Percentiles rank a stretch among this genome's conserved stretches.
These are phyloP conservation scores for Apocynum venetum DNA, from an alignment of 257 asterid genomes.

Conservation along the genomic window DNA sequence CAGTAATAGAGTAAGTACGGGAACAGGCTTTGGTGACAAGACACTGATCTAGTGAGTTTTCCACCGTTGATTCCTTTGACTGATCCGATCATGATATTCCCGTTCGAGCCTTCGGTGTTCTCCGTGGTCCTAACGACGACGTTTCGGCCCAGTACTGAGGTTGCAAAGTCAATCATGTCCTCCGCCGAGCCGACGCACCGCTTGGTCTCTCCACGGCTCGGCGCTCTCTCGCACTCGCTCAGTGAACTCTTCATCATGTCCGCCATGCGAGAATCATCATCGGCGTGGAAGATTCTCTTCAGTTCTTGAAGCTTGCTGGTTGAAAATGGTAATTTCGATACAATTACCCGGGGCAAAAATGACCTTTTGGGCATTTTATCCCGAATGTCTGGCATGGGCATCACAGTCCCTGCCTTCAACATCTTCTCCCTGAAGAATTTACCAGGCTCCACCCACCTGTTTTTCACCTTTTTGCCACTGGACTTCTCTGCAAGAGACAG, in stretches of 20 bases:
- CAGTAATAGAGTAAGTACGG: slow-evolving; percentile 81
- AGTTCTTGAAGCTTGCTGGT: slow-evolving; percentile 47
- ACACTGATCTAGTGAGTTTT: slow-evolving; percentile 64
- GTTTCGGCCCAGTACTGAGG: slow-evolving; percentile 71
- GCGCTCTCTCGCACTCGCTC: slow-evolving; percentile 72
- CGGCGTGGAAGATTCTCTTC: slow-evolving; percentile 62
- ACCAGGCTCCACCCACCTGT: slow-evolving; percentile 75
- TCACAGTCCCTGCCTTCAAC: slow-evolving; percentile 53
- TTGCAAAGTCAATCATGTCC: slow-evolving; percentile 91
- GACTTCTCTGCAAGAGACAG: slow-evolving; percentile 14
- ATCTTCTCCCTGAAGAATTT: slow-evolving; percentile 73
- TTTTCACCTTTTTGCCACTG: slow-evolving; percentile 32
- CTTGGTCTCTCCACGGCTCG: slow-evolving; percentile 78
- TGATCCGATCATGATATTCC: slow-evolving; percentile 45
- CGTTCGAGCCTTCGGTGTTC: slow-evolving; percentile 43
- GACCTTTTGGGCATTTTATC: slow-evolving; percentile 96
- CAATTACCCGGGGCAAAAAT: slow-evolving; percentile 67
- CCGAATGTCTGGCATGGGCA: slow-evolving; percentile 88
- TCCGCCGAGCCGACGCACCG: slow-evolving; percentile 75
- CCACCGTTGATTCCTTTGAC: slow-evolving; percentile 78
- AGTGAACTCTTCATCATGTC: slow-evolving; percentile 46
- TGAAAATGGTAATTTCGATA: slow-evolving; percentile 78
- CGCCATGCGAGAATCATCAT: slow-evolving; percentile 42
- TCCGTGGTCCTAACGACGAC: slow-evolving; percentile 58
- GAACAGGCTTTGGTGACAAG: slow-evolving; percentile 81